Percentiles rank a stretch among this genome's conserved stretches.
Evolutionary conservation across 495 filamentous ascomycete genomes (phyloP).

Genomic region (Cenococcum geophilum): DNA sequence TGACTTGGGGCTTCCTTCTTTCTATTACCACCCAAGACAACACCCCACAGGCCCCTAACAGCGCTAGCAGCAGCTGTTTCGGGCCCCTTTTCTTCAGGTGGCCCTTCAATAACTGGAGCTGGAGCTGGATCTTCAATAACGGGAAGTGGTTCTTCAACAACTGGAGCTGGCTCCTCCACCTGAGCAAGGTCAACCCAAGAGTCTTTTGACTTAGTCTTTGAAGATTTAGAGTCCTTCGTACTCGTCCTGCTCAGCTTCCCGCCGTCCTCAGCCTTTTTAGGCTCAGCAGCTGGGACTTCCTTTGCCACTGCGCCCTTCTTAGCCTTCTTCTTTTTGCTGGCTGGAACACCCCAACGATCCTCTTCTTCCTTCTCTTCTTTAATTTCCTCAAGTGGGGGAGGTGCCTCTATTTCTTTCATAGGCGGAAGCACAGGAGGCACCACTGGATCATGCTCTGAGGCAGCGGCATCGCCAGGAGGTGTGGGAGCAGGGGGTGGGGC

Average conservation of each 20-base stretch:
- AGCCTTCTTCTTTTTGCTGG: conserved; percentile 13
- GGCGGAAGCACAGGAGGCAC: conserved; percentile 13
- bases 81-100: conserved; percentile 12
- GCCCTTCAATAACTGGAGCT: conserved; percentile 7
- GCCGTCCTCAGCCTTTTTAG: conserved; percentile 7
- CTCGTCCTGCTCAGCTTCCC: conserved; percentile 26
- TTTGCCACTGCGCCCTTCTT: conserved; percentile 24
- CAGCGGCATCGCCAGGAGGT: conserved; percentile 30
- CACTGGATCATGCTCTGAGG: conserved; percentile 3
- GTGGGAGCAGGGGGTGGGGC: conserved; percentile 34
- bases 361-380: conserved; percentile 29
- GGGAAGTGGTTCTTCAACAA: conserved; percentile 9
- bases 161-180: conserved; percentile 16
- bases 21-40: conserved; percentile 6
- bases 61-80: conserved; percentile 6
- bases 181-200: conserved; percentile 19
- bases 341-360: background rate
- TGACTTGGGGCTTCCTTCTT: conserved; percentile 17
- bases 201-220: conserved; percentile 20
- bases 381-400: conserved; percentile 21
- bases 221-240: conserved; percentile 26
- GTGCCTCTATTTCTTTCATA: conserved; percentile 23
- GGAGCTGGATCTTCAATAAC: conserved; percentile 15
- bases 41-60: conserved; percentile 12
- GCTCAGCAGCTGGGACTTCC: conserved; percentile 1